Evolutionary conservation across 1,284 basidiomycete genomes (phyloP).

Genomic region (Melampsora americana): DNA sequence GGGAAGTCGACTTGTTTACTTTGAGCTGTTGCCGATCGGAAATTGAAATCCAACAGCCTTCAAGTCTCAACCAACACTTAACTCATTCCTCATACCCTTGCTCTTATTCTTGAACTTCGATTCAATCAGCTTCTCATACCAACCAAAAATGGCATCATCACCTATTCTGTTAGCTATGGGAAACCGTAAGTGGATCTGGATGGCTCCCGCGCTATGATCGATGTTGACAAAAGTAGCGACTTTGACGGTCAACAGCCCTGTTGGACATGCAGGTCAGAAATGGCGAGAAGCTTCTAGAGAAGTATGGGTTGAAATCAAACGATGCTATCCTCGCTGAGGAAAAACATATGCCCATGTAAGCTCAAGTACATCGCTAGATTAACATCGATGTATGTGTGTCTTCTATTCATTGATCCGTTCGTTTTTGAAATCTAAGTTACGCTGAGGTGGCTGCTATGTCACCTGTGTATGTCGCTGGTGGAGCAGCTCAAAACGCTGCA

Average conservation of each 20-base stretch:
- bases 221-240: neutral
- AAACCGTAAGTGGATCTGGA: conserved; percentile 49
- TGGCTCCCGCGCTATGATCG: neutral
- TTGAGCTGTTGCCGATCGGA: too few relatives aligned
- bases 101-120: too few relatives aligned
- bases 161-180: conserved; percentile 51
- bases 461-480: conserved; percentile 84
- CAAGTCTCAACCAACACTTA: too few relatives aligned
- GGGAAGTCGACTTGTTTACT: too few relatives aligned
- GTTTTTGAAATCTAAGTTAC: conserved; percentile 21
- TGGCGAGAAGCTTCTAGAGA: conserved; percentile 77
- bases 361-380: conserved; percentile 43
- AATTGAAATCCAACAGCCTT: too few relatives aligned
- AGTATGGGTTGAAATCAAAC: conserved; percentile 90
- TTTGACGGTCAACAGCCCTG: conserved; percentile 46
- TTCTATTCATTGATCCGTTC: neutral
- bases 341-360: conserved; percentile 78
- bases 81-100: too few relatives aligned
- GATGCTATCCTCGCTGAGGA: conserved; percentile 92
- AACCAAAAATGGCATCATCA: conserved; percentile 25
- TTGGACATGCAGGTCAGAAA: conserved; percentile 59
- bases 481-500: conserved; percentile 93
- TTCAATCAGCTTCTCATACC: neutral
- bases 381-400: neutral
- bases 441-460: conserved; percentile 32